Evolutionary conservation across 371 early-diverging fungal genomes (phyloP).

Genomic region (Actinomortierella wolfii): DNA sequence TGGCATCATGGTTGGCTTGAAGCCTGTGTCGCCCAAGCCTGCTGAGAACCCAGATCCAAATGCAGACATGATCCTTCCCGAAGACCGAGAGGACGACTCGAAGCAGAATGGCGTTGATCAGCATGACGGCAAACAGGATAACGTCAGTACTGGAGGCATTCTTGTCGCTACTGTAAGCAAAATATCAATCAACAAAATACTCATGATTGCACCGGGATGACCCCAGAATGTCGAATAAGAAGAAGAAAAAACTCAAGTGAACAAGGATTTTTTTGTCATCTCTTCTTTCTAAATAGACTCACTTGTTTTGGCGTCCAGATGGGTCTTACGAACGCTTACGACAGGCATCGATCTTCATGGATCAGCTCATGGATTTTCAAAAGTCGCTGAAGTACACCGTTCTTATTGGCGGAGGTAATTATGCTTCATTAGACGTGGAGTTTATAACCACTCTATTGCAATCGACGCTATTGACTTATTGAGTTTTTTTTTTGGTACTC

Average conservation of each 20-base stretch:
- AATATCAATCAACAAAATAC: too few species aligned
- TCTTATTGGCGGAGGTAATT: constrained; percentile 45
- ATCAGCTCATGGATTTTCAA: constrained; percentile 38
- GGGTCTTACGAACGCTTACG: constrained; percentile 61
- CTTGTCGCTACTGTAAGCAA: constrained; percentile 37
- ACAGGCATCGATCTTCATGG: constrained; percentile 50
- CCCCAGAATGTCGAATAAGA: too few species aligned
- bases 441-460: background rate
- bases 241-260: too few species aligned
- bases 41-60: constrained; percentile 41
- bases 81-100: constrained; percentile 9
- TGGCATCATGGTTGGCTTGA: constrained; percentile 51
- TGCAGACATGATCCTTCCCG: constrained; percentile 40
- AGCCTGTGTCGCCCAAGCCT: constrained; percentile 10
- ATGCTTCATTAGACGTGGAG: background rate
- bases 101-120: constrained; percentile 33
- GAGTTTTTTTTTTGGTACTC: background rate
- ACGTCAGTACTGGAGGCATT: constrained; percentile 19
- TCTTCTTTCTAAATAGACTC: constrained; percentile 26
- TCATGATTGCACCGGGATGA: too few species aligned
- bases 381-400: constrained; percentile 28
- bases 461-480: too few species aligned
- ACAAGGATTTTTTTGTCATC: background rate
- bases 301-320: constrained; percentile 64
- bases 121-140: constrained; percentile 21